Conservation (phyloP, 2,329 filamentous ascomycete genomes). For the Diaporthe citri region DNA sequence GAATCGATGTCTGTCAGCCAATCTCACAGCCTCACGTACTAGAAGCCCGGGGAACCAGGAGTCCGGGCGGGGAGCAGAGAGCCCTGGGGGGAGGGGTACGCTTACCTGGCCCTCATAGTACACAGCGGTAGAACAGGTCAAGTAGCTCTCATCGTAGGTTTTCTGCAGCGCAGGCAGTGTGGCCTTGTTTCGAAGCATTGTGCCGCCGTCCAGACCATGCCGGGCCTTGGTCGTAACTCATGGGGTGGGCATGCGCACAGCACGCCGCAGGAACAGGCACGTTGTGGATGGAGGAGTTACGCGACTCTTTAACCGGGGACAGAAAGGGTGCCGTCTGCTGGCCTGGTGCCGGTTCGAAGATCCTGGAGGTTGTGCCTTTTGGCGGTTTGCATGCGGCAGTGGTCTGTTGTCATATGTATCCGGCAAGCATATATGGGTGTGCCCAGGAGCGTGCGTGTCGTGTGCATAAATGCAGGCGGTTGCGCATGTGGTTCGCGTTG, state of each 20-base stretch:
- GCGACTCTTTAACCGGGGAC: conserved; percentile 11
- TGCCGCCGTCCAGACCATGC: conserved; percentile 44
- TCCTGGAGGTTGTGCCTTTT: no score
- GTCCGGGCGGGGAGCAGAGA: not conserved
- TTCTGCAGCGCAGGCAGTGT: conserved; percentile 85
- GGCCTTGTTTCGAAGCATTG: conserved; percentile 66
- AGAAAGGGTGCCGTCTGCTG: not conserved
- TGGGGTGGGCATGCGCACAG: conserved; percentile 29
- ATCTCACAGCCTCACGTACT: not conserved
- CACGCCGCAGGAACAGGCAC: not conserved
- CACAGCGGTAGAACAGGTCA: conserved; percentile 94
- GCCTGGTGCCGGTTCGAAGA: not conserved
- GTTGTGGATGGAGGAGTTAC: not conserved
- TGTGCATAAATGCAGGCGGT: conserved; percentile 12
- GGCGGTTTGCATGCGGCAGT: not conserved
- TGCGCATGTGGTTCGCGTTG: conserved; percentile 27
- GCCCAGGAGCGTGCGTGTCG: not conserved
- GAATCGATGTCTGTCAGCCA: conserved; percentile 32
- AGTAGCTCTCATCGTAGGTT: conserved; percentile 96
- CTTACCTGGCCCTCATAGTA: conserved; percentile 93
- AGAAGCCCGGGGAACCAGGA: not conserved
- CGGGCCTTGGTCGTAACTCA: conserved; percentile 21
- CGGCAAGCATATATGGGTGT: not conserved
- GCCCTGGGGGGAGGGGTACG: not conserved
- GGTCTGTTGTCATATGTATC: not conserved